A percentile compares a stretch with the other conserved stretches of the same genome.
phyloP scores from a whole-genome alignment of 352 stramenopile species.

The Phytophthora citricola region DNA sequence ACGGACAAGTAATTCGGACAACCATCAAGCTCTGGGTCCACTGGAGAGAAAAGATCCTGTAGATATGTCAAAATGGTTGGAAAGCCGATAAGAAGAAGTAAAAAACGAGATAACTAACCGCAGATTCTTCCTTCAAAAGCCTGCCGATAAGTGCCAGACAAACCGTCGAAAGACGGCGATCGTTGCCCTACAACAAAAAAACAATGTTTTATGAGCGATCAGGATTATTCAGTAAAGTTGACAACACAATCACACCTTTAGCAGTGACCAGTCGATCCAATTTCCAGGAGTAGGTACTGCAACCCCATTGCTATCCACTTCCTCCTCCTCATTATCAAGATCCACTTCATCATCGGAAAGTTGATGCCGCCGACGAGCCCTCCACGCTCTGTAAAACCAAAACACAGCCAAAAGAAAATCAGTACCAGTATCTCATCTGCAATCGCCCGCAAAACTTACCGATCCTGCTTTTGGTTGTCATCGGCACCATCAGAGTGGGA shows the following conservation, averaged over 20 bases:
- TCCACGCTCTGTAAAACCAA: constrained; percentile 57
- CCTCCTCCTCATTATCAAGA: constrained; percentile 43
- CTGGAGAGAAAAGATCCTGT: constrained; percentile 85
- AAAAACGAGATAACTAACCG: constrained; percentile 42
- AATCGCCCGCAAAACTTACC: constrained; percentile 40
- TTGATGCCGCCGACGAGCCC: constrained; percentile 62
- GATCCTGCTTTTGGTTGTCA: constrained; percentile 58
- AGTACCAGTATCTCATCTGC: constrained; percentile 4
- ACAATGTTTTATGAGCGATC: neutral
- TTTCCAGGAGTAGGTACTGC: constrained; percentile 28
- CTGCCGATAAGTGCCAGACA: constrained; percentile 68
- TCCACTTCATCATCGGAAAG: constrained; percentile 59
- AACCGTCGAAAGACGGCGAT: constrained; percentile 52
- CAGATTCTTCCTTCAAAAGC: constrained; percentile 77
- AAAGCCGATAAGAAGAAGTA: neutral
- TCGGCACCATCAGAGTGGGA: constrained; percentile 35
- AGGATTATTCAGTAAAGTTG: neutral
- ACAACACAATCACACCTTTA: constrained; percentile 43
- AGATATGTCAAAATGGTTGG: constrained; percentile 11
- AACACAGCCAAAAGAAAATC: neutral
- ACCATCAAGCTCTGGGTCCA: constrained; percentile 82
- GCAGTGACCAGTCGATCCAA: constrained; percentile 78
- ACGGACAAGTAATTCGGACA: constrained; percentile 87
- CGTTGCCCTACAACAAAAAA: constrained; percentile 27
- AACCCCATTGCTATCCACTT: constrained; percentile 23